A percentile compares a stretch with the other conserved stretches of the same genome.
phyloP scores from a whole-genome alignment of 1,284 basidiomycete genomes.

The Hemileia vastatrix region DNA sequence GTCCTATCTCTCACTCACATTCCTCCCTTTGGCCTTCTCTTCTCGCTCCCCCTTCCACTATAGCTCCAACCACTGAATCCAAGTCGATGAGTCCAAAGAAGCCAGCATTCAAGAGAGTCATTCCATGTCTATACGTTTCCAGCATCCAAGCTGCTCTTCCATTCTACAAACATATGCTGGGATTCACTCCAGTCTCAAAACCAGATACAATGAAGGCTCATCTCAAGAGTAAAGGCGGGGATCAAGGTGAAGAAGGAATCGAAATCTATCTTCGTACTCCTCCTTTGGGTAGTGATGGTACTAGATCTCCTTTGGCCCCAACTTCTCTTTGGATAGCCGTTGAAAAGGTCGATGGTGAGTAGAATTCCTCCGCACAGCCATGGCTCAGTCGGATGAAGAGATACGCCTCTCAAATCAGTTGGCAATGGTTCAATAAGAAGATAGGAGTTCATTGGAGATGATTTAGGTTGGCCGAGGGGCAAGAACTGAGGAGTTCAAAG shows the following conservation, averaged over 20 bases:
- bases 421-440: no score
- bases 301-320: not conserved
- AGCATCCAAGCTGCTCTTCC: not conserved
- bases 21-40: not conserved
- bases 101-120: not conserved
- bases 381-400: not conserved
- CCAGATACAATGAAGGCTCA: not conserved
- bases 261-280: not conserved
- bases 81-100: not conserved
- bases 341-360: not conserved
- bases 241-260: not conserved
- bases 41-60: not conserved
- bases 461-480: no score
- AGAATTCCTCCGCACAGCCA: not conserved
- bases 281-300: not conserved
- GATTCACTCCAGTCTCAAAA: not conserved
- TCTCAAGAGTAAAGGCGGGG: not conserved
- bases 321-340: not conserved
- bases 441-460: no score
- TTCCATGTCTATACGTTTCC: not conserved
- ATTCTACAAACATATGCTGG: not conserved
- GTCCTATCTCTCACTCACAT: not conserved
- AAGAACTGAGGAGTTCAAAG: no score
- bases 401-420: no score
- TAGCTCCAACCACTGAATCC: not conserved